phyloP scores from a whole-genome alignment of 306 rosid species.

The Hippophae rhamnoides region DNA sequence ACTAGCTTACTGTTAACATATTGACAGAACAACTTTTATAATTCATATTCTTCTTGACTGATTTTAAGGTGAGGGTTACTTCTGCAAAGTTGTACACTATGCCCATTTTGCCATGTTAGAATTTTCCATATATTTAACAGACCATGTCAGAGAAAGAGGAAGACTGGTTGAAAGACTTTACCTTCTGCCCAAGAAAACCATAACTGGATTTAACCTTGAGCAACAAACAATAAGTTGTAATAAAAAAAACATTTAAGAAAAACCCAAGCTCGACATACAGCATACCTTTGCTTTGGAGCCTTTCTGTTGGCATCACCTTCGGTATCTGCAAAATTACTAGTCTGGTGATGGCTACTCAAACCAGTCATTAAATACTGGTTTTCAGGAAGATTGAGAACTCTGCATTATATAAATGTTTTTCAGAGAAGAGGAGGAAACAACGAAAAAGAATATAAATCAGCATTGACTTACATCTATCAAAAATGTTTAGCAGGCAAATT shows the following conservation, averaged over 20 bases:
- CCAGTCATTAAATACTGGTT: conserved; percentile 39
- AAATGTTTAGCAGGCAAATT: not conserved
- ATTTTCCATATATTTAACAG: no score
- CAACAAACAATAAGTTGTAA: conserved; percentile 4
- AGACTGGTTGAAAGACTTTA: no score
- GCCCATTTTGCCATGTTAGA: no score
- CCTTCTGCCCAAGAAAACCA: not conserved
- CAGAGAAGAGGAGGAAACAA: not conserved
- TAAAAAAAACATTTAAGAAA: conserved; percentile 13
- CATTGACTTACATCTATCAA: conserved; percentile 13
- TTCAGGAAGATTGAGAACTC: conserved; percentile 68
- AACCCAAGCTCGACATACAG: conserved; percentile 8
- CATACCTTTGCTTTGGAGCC: conserved; percentile 49
- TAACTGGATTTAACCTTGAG: conserved; percentile 1
- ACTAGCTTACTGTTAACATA: no score
- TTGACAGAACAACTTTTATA: no score
- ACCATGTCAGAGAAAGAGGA: no score
- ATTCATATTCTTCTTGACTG: no score
- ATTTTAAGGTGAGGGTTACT: no score
- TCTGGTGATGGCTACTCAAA: conserved; percentile 27
- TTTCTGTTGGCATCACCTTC: conserved; percentile 31
- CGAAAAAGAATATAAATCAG: not conserved
- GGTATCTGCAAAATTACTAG: conserved; percentile 20
- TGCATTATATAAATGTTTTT: conserved; percentile 26
- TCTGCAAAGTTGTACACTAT: no score